Conservation (phyloP, 257 asterid species). For the Marsdenia floribunda region DNA sequence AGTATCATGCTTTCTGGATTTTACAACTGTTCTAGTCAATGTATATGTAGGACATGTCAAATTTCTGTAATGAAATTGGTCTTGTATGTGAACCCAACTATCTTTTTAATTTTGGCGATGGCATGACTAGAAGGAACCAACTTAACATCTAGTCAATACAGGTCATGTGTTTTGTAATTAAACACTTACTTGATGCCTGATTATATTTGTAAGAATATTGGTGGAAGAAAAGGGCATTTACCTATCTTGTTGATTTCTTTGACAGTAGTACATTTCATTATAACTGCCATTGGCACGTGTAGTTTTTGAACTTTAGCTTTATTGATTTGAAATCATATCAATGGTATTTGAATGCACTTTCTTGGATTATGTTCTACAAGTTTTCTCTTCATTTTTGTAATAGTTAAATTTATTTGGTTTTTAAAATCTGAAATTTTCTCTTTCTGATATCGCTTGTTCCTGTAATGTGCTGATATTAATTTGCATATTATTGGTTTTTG, state of each 20-base stretch:
- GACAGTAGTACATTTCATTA: not conserved
- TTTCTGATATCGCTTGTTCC: not conserved
- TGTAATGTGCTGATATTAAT: not conserved
- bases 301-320: not conserved
- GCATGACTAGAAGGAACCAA: not conserved
- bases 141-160: not conserved
- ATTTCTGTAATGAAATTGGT: not conserved
- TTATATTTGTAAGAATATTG: not conserved
- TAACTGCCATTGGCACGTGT: not conserved
- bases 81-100: not conserved
- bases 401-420: not conserved
- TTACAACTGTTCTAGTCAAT: not conserved
- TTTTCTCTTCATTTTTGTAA: not conserved
- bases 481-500: not conserved
- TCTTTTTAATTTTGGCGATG: not conserved
- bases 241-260: slow-evolving; percentile 2
- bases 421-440: not conserved
- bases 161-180: not conserved
- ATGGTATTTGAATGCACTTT: not conserved
- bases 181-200: not conserved
- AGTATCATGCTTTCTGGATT: not conserved
- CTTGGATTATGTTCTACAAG: not conserved
- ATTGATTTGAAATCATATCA: not conserved
- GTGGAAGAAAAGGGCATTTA: not conserved
- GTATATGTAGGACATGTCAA: not conserved